Base-by-base conservation (phyloP, 352 stramenopile genomes). In the Phytopythium vexans region DNA sequence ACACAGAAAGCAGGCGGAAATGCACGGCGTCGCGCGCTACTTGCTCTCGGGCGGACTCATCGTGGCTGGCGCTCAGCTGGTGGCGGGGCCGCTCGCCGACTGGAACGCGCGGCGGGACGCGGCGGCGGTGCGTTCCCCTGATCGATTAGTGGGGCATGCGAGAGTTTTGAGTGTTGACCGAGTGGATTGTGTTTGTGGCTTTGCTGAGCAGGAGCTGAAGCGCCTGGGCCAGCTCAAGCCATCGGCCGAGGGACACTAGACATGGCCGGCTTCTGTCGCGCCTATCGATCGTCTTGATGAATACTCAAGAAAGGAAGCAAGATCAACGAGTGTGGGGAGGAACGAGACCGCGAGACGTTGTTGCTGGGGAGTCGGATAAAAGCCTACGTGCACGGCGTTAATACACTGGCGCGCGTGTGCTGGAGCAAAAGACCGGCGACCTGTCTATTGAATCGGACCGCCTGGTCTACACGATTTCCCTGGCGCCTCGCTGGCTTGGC, bases 11-110 rank as follows among this genome's bases (percentile, higher is more conserved):
- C 21, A 27, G 21, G 21, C 21, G 21, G 64, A 41, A 21, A 92
- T 92, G 82, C 86, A 89, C 63, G 77, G 78, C 69, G 70, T 86
- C 50, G 69, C 76, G 64, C 82, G 79, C 63, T 92, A 84, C 58
- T 52, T 89, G 60, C 74, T 92, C 55, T 74, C 78, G 9, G 70
- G 78, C 54, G 82, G 78, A 40, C 58, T 92, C 57, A 74, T 86
- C 63, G 64, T 86, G 58, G 78, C 78, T 38, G 72, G 74, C n/a
- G 80, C 70, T 58, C 74, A 92, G 65, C 56, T 88, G 60, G 69
- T 89, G 48, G 67, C 71, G 4, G 78, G 82, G 32, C 78, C 82
- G 11, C 27, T 89, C 12, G 72, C 82, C 16, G 77, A 92, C 72
- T 89, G 78, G 76, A 88, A 89, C 58, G 76, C 82, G 35, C 77